phyloP scores from a whole-genome alignment of 169 alveolate species.

The Theileria annulata region DNA sequence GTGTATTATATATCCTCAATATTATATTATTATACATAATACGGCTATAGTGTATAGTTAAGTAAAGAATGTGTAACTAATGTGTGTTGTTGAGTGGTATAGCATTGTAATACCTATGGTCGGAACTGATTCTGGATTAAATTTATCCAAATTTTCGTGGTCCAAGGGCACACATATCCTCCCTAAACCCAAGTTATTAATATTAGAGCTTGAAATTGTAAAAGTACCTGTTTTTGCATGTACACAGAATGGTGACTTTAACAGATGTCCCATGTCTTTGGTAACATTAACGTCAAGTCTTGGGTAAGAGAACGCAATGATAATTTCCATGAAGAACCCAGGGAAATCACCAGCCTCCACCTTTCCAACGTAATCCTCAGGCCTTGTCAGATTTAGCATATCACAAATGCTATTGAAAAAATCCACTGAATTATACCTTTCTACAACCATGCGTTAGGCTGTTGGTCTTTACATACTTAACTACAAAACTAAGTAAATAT shows the following conservation, averaged over 20 bases:
- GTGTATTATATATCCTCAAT: background rate
- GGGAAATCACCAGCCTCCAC: slow-evolving; percentile 36
- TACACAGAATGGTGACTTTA: slow-evolving; percentile 89
- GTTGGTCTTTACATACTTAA: too few relatives aligned
- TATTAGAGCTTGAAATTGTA: background rate
- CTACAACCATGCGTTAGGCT: too few relatives aligned
- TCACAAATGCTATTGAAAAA: slow-evolving; percentile 48
- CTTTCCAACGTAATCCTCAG: slow-evolving; percentile 27
- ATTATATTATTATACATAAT: slow-evolving; percentile 37
- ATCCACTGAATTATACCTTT: slow-evolving; percentile 25
- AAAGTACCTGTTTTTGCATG: slow-evolving; percentile 87
- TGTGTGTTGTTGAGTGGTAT: background rate
- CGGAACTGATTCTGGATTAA: slow-evolving; percentile 82
- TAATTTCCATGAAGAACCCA: slow-evolving; percentile 55
- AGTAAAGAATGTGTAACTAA: background rate
- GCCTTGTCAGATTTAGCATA: slow-evolving; percentile 27
- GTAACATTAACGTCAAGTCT: slow-evolving; percentile 66
- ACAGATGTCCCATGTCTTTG: slow-evolving; percentile 86
- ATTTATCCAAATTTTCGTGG: slow-evolving; percentile 61
- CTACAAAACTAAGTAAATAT: background rate
- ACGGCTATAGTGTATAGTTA: background rate
- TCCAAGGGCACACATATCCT: slow-evolving; percentile 84
- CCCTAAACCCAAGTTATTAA: slow-evolving; percentile 42
- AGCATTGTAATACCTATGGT: slow-evolving; percentile 67
- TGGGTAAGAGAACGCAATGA: slow-evolving; percentile 64